Conservation (phyloP, 495 filamentous ascomycete species). For the Aspergillus heteromorphus region DNA sequence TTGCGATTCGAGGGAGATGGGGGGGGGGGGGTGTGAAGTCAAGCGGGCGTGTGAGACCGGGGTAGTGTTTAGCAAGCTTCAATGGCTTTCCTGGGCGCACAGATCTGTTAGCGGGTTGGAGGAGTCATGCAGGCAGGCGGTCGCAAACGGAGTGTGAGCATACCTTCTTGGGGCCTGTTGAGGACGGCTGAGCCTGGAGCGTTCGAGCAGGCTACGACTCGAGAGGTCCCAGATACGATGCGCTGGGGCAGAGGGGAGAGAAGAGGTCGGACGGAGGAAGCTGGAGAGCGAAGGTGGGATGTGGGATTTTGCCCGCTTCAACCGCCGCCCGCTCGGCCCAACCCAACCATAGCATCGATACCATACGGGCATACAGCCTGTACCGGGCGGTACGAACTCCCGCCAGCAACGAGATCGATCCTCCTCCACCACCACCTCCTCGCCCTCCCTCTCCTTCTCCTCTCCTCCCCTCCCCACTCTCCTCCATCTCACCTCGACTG, state of each 20-base stretch:
- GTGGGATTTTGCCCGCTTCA: constrained; percentile 9
- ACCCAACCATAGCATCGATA: background rate
- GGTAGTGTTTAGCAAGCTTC: background rate
- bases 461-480: background rate
- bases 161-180: background rate
- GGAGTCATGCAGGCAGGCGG: background rate
- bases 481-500: background rate
- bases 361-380: background rate
- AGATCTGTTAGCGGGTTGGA: background rate
- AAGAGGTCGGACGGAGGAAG: background rate
- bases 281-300: constrained; percentile 5
- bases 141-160: too few relatives aligned
- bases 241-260: background rate
- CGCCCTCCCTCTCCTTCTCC: constrained; percentile 3
- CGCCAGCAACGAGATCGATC: background rate
- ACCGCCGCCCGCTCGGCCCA: constrained; percentile 11
- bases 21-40: background rate
- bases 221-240: background rate
- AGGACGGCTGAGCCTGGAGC: background rate
- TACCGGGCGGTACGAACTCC: background rate
- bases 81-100: background rate
- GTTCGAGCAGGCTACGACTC: background rate
- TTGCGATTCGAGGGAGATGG: background rate
- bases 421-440: constrained; percentile 3
- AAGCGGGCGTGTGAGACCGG: background rate